phyloP scores from a whole-genome alignment of 1,284 basidiomycete genomes.

The Entoloma clypeatum region DNA sequence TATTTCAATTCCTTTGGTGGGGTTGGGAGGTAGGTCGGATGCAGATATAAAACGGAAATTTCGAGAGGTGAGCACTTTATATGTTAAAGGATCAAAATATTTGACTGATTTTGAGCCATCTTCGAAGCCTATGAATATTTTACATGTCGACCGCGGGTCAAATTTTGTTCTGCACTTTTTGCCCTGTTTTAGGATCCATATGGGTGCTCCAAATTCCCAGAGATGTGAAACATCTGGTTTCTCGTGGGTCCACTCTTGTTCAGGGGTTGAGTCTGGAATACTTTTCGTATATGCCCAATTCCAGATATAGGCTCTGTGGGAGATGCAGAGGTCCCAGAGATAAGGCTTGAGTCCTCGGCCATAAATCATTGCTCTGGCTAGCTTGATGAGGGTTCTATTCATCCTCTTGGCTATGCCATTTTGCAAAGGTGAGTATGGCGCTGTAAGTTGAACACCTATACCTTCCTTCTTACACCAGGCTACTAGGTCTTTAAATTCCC shows the following conservation, averaged over 20 bases:
- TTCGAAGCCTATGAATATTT: conserved; percentile 21
- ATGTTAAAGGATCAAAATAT: conserved; percentile 20
- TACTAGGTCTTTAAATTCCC: neutral
- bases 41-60: conserved; percentile 12
- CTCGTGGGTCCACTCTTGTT: conserved; percentile 22
- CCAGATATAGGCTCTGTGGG: conserved; percentile 20
- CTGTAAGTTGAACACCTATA: conserved; percentile 3
- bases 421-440: conserved; percentile 15
- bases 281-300: conserved; percentile 20
- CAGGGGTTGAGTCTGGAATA: conserved; percentile 23
- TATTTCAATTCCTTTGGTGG: neutral
- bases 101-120: conserved; percentile 20
- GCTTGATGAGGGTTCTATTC: conserved; percentile 20
- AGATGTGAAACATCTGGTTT: conserved; percentile 29
- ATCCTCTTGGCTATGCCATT: conserved; percentile 21
- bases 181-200: conserved; percentile 27
- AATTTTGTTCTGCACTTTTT: conserved; percentile 18
- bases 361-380: conserved; percentile 20
- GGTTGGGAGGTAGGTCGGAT: too few relatives aligned
- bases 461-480: neutral
- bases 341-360: conserved; percentile 1
- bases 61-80: conserved; percentile 17
- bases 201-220: conserved; percentile 27
- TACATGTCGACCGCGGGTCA: conserved; percentile 20
- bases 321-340: conserved; percentile 1